Evolutionary conservation across 371 early-diverging fungal genomes (phyloP), one percentile per base, ranked within the genome.

Genomic region (Mucor velutinosus): DNA sequence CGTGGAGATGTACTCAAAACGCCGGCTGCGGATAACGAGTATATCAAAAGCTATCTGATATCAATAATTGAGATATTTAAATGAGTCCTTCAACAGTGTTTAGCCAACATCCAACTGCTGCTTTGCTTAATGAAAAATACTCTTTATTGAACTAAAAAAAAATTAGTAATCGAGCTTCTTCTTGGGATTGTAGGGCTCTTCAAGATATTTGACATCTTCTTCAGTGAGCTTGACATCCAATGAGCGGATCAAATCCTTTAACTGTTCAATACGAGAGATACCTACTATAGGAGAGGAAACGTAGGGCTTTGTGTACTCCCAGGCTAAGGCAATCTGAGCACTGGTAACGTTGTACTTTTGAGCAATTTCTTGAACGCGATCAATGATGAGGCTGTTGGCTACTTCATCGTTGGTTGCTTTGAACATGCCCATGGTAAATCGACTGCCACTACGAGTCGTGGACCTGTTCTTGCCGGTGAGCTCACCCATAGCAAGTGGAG

Each of bases 281-380:
- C 82, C 86, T 11, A 79, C 68, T 55, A 86, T 81, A 30, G 83
- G 77, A 15, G 75, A 56, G 2, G 79, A 72, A n/a, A 84, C 77
- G 41, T 66, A 61, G 2, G 69, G 60, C 37, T 83, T 83, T 12
- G 69, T 53, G 15, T 74, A 55, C 33, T 86, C 35, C 87, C 86
- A 86, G 23, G 85, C 85, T 23, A 87, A 70, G 7, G 82, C 74
- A 75, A 74, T 60, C 37, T 76, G 71, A 10, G 66, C 66, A 37
- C 63, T 53, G 2, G 71, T 41, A 25, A 33, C 33, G 8, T 58
- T 58, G 6, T 49, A 17, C n/a, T 62, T 65, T 25, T 67, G 41
- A 35, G 64, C 47, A 67, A 25, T 33, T 7, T 33, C 35, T 67
- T 65, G 43, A n/a, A 67, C 67, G n/a, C 64, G 59, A 33, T 67